phyloP scores from a whole-genome alignment of 1,139 yeast species.

The Scheffersomyces segobiensis region DNA sequence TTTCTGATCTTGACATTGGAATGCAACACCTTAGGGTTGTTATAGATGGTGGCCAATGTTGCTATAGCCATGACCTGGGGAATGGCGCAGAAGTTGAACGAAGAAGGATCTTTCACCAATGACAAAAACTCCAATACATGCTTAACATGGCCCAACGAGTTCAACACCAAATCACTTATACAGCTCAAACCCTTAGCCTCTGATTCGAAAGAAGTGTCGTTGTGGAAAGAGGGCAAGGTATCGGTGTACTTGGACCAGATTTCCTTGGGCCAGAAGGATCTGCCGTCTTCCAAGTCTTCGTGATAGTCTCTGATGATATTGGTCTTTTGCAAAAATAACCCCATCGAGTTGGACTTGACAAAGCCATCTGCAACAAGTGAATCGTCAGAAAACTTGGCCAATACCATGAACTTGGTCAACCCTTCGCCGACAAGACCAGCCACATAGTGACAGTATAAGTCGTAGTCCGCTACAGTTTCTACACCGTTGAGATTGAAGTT shows the following conservation, averaged over 20 bases:
- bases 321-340: conserved; percentile 89
- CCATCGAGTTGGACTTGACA: conserved; percentile 81
- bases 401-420: conserved; percentile 73
- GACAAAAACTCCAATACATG: conserved; percentile 79
- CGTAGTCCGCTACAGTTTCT: conserved; percentile 75
- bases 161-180: conserved; percentile 77
- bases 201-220: conserved; percentile 38
- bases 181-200: conserved; percentile 64
- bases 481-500: conserved; percentile 80
- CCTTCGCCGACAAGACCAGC: conserved; percentile 99
- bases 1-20: conserved; percentile 83
- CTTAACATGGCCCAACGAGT: conserved; percentile 75
- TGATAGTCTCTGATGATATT: conserved; percentile 94
- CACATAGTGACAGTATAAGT: conserved; percentile 91
- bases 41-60: conserved; percentile 81
- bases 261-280: conserved; percentile 96
- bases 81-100: conserved; percentile 91
- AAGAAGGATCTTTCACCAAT: conserved; percentile 74
- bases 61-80: conserved; percentile 99
- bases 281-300: conserved; percentile 88
- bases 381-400: conserved; percentile 63
- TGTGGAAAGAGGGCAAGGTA: conserved; percentile 58
- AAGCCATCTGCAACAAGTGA: conserved; percentile 51
- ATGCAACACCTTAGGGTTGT: conserved; percentile 73
- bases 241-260: conserved; percentile 83